Base-by-base conservation (phyloP, 1,284 basidiomycete genomes). In the Cerioporus squamosus region DNA sequence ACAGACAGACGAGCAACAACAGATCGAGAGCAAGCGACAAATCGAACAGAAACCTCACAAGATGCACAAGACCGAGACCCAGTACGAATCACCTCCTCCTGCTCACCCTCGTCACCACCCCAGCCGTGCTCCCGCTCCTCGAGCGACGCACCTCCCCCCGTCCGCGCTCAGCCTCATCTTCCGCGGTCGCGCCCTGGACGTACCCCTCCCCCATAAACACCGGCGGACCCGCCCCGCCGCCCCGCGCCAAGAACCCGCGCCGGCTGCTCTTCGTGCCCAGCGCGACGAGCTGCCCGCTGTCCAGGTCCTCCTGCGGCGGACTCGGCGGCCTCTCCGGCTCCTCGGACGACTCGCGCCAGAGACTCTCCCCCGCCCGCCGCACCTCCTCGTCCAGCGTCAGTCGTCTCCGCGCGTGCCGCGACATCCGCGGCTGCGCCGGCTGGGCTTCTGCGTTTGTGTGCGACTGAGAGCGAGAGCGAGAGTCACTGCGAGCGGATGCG, bases 161-260 rank as follows among this genome's bases (percentile, higher is more conserved):
- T n/a, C 44, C 23, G 14, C 48, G 18, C 42, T 68, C 67, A 17
- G 64, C 64, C 24, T 63, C 62, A 12, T 67, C 66, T 1, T 70
- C 67, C 20, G 68, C 65, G 17, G 50, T 47, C 7, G 63, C 81
- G 14, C 81, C 86, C 33, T 81, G 77, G 3, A 88, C 80, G 65
- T 85, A 85, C 3, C 87, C 87, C 24, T 77, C 80, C 15, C 85
- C 86, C 83, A 90, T 85, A 56, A 85, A 82, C 9, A 91, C 84
- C 7, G 89, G 85, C 2, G 66, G 57, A 2, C 90, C 89, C 26
- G 85, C 88, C 8, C 80, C 88, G 1, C 90, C 90, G 17, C 90
- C 90, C 66, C 83, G 84, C 10, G 88, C 86, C n/a, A 91, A 72
- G 60, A 89, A 92, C 2, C 87, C 87, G 14, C 70, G 73, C 24